These are phyloP conservation scores for Nematodospora valgi DNA, from an alignment of 805 yeast species.

Conservation along the genomic window DNA sequence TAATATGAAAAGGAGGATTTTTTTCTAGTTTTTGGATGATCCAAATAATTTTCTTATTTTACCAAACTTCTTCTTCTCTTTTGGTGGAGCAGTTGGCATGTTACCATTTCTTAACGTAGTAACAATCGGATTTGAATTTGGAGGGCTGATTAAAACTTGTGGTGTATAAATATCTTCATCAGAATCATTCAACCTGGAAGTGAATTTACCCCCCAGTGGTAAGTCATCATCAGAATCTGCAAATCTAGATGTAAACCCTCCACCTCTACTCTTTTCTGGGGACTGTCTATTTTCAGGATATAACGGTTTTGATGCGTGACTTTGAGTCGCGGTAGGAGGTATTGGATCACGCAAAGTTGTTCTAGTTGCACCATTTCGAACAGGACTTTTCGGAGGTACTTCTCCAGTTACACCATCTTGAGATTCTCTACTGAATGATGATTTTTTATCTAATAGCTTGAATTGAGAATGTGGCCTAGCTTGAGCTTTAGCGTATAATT, in stretches of 20 bases:
- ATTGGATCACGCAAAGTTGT: constrained; percentile 10
- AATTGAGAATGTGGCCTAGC: constrained; percentile 37
- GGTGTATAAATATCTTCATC: constrained; percentile 46
- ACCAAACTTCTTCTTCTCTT: constrained; percentile 37
- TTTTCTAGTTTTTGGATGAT: constrained; percentile 1
- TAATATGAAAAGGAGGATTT: background rate
- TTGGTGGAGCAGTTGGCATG: constrained; percentile 9
- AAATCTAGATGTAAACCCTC: constrained; percentile 51
- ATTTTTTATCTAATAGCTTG: constrained; percentile 41
- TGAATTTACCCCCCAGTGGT: constrained; percentile 23
- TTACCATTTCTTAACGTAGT: constrained; percentile 4
- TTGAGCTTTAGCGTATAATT: constrained; percentile 50
- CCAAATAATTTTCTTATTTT: constrained; percentile 41
- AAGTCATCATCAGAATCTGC: constrained; percentile 62
- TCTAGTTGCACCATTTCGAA: constrained; percentile 5
- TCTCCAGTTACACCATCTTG: constrained; percentile 2
- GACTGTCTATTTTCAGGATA: background rate
- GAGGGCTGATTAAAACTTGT: background rate
- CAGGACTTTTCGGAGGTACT: constrained; percentile 4
- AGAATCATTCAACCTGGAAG: constrained; percentile 61
- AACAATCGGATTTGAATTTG: constrained; percentile 1
- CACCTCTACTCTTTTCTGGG: background rate
- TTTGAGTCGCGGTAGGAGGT: constrained; percentile 2
- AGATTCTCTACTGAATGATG: constrained; percentile 54
- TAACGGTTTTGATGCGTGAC: background rate